phyloP scores from a whole-genome alignment of 352 stramenopile species.

The Globisporangium paroecandrum region DNA sequence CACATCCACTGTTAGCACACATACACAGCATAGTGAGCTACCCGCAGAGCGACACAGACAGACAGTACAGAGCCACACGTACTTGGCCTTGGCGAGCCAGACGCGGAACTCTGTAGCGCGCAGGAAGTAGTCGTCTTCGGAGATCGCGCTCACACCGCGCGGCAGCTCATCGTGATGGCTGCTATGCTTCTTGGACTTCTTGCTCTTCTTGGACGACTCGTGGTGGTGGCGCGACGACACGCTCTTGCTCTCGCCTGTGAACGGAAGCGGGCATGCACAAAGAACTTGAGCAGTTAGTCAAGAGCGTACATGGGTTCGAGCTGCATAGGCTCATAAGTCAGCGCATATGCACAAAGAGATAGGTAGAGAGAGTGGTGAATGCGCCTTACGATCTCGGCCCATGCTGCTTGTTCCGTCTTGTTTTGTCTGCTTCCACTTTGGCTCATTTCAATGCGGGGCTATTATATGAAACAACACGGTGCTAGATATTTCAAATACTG shows the following conservation, averaged over 20 bases:
- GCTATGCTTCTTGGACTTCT: conserved; percentile 24
- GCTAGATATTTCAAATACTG: background rate
- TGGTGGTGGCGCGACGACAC: conserved; percentile 14
- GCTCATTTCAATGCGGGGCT: background rate
- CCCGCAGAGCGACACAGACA: background rate
- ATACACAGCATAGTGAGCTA: background rate
- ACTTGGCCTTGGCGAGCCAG: conserved; percentile 63
- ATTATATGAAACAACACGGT: background rate
- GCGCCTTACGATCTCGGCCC: background rate
- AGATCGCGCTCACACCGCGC: conserved; percentile 29
- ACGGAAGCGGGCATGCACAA: background rate
- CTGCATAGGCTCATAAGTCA: background rate
- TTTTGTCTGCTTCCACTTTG: background rate
- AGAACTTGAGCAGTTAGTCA: background rate
- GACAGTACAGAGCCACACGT: background rate
- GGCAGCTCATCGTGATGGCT: conserved; percentile 11
- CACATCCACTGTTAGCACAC: background rate
- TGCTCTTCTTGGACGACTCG: conserved; percentile 27
- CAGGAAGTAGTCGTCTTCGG: conserved; percentile 68
- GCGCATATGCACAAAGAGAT: background rate
- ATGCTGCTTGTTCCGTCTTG: background rate
- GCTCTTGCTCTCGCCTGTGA: conserved; percentile 15
- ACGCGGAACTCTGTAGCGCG: conserved; percentile 67
- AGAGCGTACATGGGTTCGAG: background rate
- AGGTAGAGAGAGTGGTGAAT: background rate